Conservation (phyloP, 106 monocot species). For the Acanthochlamys bracteata region DNA sequence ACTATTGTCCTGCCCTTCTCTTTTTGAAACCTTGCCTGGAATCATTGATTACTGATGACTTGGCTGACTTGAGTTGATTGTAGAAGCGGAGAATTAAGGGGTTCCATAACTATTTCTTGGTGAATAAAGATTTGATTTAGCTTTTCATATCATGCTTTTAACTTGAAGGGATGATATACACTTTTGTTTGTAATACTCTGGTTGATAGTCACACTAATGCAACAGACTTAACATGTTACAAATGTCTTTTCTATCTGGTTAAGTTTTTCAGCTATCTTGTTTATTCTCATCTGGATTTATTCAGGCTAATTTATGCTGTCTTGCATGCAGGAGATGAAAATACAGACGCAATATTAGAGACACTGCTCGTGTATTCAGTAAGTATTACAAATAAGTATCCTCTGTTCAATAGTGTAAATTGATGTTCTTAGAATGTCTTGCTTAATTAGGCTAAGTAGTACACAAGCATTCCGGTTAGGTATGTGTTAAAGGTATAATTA, state of each 20-base stretch:
- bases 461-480: background rate
- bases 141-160: too few relatives aligned
- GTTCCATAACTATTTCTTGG: too few relatives aligned
- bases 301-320: too few relatives aligned
- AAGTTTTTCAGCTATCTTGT: too few relatives aligned
- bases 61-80: too few relatives aligned
- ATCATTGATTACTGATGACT: too few relatives aligned
- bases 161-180: too few relatives aligned
- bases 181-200: background rate
- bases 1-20: too few relatives aligned
- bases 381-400: background rate
- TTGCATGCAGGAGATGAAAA: constrained; percentile 22
- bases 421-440: background rate
- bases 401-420: background rate
- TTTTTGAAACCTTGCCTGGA: too few relatives aligned
- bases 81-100: too few relatives aligned
- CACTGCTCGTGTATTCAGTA: constrained; percentile 23
- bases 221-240: background rate
- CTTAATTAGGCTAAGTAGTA: background rate
- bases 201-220: background rate
- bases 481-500: background rate
- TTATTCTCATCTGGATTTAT: too few relatives aligned
- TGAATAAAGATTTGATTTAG: too few relatives aligned
- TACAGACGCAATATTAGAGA: constrained; percentile 20
- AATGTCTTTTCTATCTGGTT: background rate